Evolutionary conservation across 805 yeast species (phyloP), one percentile per base, ranked within the genome.

Genomic region (Debaryomyces tyrocola): DNA sequence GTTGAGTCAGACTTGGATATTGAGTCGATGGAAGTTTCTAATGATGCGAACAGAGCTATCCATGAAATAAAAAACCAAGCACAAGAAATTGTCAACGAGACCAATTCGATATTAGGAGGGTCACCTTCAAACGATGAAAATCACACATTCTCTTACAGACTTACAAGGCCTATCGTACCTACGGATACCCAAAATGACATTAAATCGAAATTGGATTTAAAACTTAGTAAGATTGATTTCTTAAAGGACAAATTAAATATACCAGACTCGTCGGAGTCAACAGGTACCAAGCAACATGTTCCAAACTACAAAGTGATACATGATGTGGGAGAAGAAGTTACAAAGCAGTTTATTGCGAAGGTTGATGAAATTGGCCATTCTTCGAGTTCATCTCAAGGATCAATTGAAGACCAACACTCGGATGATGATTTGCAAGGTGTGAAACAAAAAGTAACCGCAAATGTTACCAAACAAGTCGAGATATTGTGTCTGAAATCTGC

Each of bases 261-360:
- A 3, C 6, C 29, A 3, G 20, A 20, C 5, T 37, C 29, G 11
- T 8, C 4, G 10, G 21, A n/a, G 10, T 37, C 40, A 15, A 14
- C 20, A 17, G n/a, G 14, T 7, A 11, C 18, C 20, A 5, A 29
- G 21, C 18, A 39, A 15, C 27, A 27, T 24, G 35, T 48, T 24
- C 41, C 53, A 12, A 52, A 53, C 33, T 38, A 54, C 11, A 55
- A 60, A 3, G 52, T 62, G 6, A 64, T 67, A 29, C 65, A 64
- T 37, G 63, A 60, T 41, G 63, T 66, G n/a, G 71, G 70, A 3
- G 58, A 66, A 15, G 63, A 65, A 44, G 64, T 67, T 27, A 62
- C 68, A 10, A 55, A 65, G 43, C 66, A 66, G 45, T 64, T 66
- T 40, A 53, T 64, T 27, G 59, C 57, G 28, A 66, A 66, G 45